These are phyloP conservation scores for Rhypophila decipiens DNA, from an alignment of 495 filamentous ascomycete species.

Conservation along the genomic window DNA sequence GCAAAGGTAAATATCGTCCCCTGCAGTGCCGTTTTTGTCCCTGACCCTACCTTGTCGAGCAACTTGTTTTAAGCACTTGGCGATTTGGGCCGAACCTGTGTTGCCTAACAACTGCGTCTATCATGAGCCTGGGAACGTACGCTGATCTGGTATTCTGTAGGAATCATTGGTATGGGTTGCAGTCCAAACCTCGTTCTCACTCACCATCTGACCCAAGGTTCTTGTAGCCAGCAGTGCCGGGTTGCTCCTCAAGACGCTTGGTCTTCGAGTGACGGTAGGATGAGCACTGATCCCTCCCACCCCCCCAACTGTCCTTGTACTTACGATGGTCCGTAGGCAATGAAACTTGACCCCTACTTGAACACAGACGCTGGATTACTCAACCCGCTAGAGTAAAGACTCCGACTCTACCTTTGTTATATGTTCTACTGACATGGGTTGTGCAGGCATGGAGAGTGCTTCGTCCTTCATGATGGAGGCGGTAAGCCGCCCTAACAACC, in stretches of 20 bases:
- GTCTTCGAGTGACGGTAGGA: constrained; percentile 47
- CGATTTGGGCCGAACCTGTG: no score
- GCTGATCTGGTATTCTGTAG: no score
- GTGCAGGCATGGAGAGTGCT: background rate
- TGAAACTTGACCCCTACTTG: constrained; percentile 81
- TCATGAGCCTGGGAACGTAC: no score
- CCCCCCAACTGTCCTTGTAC: background rate
- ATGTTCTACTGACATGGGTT: constrained; percentile 20
- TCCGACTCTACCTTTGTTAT: background rate
- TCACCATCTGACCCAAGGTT: no score
- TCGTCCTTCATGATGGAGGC: constrained; percentile 6
- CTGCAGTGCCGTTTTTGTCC: no score
- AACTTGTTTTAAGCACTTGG: no score
- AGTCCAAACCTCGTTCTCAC: no score
- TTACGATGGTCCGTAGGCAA: constrained; percentile 11
- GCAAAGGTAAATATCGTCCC: no score
- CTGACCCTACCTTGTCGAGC: no score
- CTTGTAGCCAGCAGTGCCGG: constrained; percentile 24
- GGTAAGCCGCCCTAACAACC: background rate
- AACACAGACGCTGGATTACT: constrained; percentile 74
- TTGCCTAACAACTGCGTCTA: no score
- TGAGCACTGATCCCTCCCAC: background rate
- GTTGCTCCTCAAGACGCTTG: constrained; percentile 71
- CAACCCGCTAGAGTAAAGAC: constrained; percentile 64
- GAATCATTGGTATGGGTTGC: no score